Evolutionary conservation across 2,329 filamentous ascomycete species (phyloP).

Genomic region (Neonectria coccinea): DNA sequence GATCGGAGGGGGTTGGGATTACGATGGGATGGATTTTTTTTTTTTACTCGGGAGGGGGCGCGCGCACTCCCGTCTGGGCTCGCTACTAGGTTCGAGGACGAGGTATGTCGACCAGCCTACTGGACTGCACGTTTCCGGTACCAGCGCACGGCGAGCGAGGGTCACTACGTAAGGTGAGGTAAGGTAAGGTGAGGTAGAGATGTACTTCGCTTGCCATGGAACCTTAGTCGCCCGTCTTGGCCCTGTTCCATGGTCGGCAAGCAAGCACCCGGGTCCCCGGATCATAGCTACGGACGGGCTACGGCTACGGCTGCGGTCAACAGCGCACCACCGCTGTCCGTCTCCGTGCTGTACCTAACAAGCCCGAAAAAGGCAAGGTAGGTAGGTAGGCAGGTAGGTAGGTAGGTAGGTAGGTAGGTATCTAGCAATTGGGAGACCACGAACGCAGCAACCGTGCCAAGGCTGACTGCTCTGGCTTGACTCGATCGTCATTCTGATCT

Average conservation of each 20-base stretch:
- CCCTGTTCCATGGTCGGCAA: slow-evolving; percentile 16
- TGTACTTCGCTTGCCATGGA: slow-evolving; percentile 2
- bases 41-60: slow-evolving; percentile 1
- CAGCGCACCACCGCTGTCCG: slow-evolving; percentile 19
- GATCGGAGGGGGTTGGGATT: slow-evolving; percentile 13
- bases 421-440: background rate
- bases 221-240: slow-evolving; percentile 14
- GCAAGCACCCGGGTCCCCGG: slow-evolving; percentile 27
- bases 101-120: slow-evolving; percentile 11
- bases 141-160: slow-evolving; percentile 12
- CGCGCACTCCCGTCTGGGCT: background rate
- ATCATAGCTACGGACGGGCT: background rate
- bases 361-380: background rate
- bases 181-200: too few relatives aligned
- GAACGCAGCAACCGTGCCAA: too few relatives aligned
- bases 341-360: background rate
- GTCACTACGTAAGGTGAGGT: too few relatives aligned
- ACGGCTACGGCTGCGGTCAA: slow-evolving; percentile 10
- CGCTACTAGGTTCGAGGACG: background rate
- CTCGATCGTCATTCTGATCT: slow-evolving; percentile 1
- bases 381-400: background rate
- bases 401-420: too few relatives aligned
- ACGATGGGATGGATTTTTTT: background rate
- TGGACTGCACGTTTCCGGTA: slow-evolving; percentile 11
- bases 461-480: background rate